Evolutionary conservation across 805 yeast genomes (phyloP), one percentile per base, ranked within the genome.

Genomic region (Nakazawaea wyomingensis): DNA sequence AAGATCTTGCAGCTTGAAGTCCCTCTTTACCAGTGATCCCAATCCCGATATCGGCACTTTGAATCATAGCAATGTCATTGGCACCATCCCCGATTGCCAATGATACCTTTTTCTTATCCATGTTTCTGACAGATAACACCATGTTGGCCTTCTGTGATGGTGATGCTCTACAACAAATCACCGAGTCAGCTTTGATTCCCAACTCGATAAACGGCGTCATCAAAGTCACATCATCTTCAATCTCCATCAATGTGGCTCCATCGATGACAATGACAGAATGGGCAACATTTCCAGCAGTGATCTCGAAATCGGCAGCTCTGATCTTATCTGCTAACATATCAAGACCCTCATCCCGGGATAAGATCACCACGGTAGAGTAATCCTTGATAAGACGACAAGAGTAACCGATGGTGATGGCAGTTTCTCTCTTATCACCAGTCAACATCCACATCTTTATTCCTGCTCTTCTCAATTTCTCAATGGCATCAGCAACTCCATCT

Each of bases 61-160:
- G 97, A 48, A 93, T 93, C 99, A 93, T 93, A 1, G 99, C 98
- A 58, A 93, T 90, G 62, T 93, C 99, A 59, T 93, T 93, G 2
- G 99, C 99, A 50, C 99, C 99, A 65, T 93, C 99, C 6, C 99
- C 99, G 57, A 93, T 85, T 0, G 99, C 99, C 48, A 93, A 70
- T 0, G 97, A 88, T 5, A 93, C 96, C 32, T 85, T 73, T 2
- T 65, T 64, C 39, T 72, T 80, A 53, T 83, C 74, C 45, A 82
- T 65, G n/a, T 72, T 66, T 40, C 98, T 72, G n/a, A 95, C 88
- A 27, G 80, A 72, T 21, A 78, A 62, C 2, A 93, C 98, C 86
- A 93, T 81, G 22, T 75, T 68, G 1, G 98, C 96, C 65, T 93
- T 93, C 61, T 93, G 99, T 0, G 96, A 82, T 0, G 99, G 99